Base-by-base conservation (phyloP, 768 basidiomycete genomes). In the Pholiota conissans region DNA sequence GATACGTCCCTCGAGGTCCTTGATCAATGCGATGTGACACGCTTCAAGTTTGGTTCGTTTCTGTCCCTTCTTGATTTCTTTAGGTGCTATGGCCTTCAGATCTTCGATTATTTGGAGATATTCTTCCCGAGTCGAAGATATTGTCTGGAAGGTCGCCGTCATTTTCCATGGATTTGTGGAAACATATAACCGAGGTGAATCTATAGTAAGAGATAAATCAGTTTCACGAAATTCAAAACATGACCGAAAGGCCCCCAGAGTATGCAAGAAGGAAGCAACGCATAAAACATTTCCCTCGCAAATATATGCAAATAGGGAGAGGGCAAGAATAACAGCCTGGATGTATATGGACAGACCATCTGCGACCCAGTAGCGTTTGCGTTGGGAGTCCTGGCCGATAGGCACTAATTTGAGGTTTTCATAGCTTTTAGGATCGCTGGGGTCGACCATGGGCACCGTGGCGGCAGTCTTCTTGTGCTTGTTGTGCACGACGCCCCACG, bases 121-220 rank as follows among this genome's bases (percentile, higher is more conserved):
- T 67, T 94, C 90, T 49, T 86, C 86, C 45, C 81, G 80, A 13
- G 89, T 87, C 3, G 89, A 87, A 13, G 89, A 83, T 52, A 89
- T 72, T 10, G 86, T 79, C 63, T 86, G 80, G 65, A 94, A 90
- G 14, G 87, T 87, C 29, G 90, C 86, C 8, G 86, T 84, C 40
- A 87, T 86, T 75, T 93, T 95, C 91, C 91, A 95, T 20, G 93
- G 93, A 71, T 95, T 95, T 13, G 89, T 90, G 30, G 92, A 93
- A 35, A 82, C 75, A 67, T 91, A 95, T 52, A 94, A 73, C 58
- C 93, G 85, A 24, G 92, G 90, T 47, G 93, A 93, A 76, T 91
- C 92, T 94, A 63, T 63, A 62, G 55, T 47, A 22, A 45, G 24
- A 10, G 24, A 24, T 59, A 65, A 53, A 61, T 42, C 68, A 71